Evolutionary conservation across 352 stramenopile genomes (phyloP).

Genomic region (Pythium aristosporum): DNA sequence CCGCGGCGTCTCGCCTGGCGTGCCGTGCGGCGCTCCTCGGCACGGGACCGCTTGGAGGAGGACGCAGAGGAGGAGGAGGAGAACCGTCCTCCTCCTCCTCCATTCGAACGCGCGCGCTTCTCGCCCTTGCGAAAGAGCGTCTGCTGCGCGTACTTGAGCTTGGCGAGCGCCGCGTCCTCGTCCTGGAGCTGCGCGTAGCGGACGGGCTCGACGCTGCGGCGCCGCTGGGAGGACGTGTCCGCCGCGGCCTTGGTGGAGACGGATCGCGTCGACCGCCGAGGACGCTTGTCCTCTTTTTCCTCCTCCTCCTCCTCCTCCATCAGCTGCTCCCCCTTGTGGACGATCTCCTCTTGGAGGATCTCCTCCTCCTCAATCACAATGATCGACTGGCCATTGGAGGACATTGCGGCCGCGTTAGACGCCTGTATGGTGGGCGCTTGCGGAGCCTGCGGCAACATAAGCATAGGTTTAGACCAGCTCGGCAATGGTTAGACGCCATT

Average conservation of each 20-base stretch:
- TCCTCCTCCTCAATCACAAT: conserved; percentile 11
- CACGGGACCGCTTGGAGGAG: conserved; percentile 44
- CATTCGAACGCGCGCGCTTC: conserved; percentile 9
- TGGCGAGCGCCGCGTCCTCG: conserved; percentile 51
- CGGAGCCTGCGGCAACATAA: not conserved
- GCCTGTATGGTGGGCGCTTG: not conserved
- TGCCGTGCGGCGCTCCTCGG: conserved; percentile 45
- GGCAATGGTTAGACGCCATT: not conserved
- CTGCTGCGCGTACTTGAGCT: conserved; percentile 29
- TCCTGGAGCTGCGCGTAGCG: conserved; percentile 55
- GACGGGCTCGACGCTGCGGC: conserved; percentile 34
- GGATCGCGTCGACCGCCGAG: conserved; percentile 15
- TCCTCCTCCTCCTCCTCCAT: not conserved
- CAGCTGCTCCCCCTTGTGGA: too few species aligned
- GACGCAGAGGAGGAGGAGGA: conserved; percentile 6
- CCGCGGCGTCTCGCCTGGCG: conserved; percentile 43
- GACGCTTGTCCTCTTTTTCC: conserved; percentile 1
- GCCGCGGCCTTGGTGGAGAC: conserved; percentile 1
- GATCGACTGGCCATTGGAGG: not conserved
- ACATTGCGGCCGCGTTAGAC: not conserved
- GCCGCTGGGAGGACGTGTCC: conserved; percentile 11
- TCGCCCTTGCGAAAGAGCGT: conserved; percentile 47
- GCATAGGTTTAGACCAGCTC: not conserved
- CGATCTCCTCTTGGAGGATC: not conserved
- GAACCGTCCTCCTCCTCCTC: conserved; percentile 6